Percentiles rank a stretch among this genome's conserved stretches.
phyloP scores from a whole-genome alignment of 192 early-diverging fungal species.

The Spizellomyces punctatus region DNA sequence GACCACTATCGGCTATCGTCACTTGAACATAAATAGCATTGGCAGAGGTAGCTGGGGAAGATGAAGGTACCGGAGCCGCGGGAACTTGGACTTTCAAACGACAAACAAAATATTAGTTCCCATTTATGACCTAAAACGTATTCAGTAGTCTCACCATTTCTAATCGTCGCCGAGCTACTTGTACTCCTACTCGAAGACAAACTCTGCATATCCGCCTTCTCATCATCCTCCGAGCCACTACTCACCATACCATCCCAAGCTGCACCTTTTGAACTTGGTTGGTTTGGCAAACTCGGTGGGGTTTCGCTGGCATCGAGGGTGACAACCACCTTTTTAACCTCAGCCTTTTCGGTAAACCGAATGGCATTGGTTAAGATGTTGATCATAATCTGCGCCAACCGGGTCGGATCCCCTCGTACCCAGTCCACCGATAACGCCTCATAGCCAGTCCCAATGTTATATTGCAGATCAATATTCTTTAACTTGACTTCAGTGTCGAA shows the following conservation, averaged over 20 bases:
- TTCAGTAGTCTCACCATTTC: too few species aligned
- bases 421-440: constrained; percentile 42
- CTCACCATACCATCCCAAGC: too few species aligned
- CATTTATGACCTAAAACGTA: too few species aligned
- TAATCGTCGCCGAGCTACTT: background rate
- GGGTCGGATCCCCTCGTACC: constrained; percentile 47
- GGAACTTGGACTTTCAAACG: background rate
- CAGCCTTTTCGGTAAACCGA: constrained; percentile 53
- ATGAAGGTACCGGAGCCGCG: background rate
- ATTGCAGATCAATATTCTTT: constrained; percentile 41
- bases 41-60: background rate
- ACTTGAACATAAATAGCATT: constrained; percentile 21
- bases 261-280: too few species aligned
- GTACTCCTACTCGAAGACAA: constrained; percentile 1
- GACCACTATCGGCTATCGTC: constrained; percentile 36
- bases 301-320: background rate
- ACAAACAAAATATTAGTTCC: too few species aligned
- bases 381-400: constrained; percentile 51
- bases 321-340: background rate
- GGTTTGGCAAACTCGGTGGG: background rate
- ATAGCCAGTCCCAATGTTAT: constrained; percentile 44
- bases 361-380: constrained; percentile 60
- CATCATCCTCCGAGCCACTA: background rate
- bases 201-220: background rate
- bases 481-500: constrained; percentile 36